Percentiles rank a stretch among this genome's conserved stretches.
Conservation (phyloP, 2,329 filamentous ascomycete genomes). For the Myrmaecium sp. region DNA sequence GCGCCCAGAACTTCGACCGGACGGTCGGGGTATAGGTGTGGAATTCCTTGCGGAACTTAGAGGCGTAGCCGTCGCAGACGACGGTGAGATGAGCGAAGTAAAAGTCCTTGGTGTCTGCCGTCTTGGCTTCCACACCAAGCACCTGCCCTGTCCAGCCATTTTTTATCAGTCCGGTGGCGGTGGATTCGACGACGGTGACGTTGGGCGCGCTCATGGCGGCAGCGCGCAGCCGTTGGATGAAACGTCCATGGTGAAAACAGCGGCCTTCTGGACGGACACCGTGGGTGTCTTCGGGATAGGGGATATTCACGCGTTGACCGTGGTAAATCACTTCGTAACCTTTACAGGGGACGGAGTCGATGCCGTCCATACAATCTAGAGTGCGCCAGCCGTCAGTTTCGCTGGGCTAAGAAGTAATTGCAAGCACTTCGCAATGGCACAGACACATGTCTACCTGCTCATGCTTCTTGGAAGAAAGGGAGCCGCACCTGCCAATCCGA, state of each 20-base stretch:
- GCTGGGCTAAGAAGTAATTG: no score
- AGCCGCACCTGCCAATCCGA: slow-evolving; percentile 45
- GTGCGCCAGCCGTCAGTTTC: background rate
- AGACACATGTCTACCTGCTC: no score
- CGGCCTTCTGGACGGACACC: slow-evolving; percentile 46
- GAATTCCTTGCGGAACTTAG: slow-evolving; percentile 74
- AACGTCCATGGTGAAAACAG: slow-evolving; percentile 86
- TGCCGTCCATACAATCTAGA: slow-evolving; percentile 65
- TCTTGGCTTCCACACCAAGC: slow-evolving; percentile 65
- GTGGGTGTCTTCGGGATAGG: slow-evolving; percentile 53
- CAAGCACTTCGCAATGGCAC: no score
- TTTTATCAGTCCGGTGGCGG: slow-evolving; percentile 58
- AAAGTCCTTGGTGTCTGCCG: slow-evolving; percentile 45
- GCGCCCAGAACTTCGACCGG: slow-evolving; percentile 78
- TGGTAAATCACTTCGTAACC: slow-evolving; percentile 84
- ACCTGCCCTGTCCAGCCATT: slow-evolving; percentile 54
- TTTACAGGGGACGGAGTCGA: slow-evolving; percentile 67
- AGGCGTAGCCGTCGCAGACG: slow-evolving; percentile 80
- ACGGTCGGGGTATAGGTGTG: slow-evolving; percentile 50
- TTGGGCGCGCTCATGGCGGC: slow-evolving; percentile 62
- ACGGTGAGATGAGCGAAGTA: slow-evolving; percentile 85
- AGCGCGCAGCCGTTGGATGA: slow-evolving; percentile 65
- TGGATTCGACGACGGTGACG: slow-evolving; percentile 82
- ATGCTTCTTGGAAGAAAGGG: background rate
- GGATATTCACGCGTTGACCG: slow-evolving; percentile 53